A percentile compares a stretch with the other conserved stretches of the same genome.
These are phyloP conservation scores for Mrakiaceae sp. DNA, from an alignment of 1,284 basidiomycete species.

Conservation along the genomic window DNA sequence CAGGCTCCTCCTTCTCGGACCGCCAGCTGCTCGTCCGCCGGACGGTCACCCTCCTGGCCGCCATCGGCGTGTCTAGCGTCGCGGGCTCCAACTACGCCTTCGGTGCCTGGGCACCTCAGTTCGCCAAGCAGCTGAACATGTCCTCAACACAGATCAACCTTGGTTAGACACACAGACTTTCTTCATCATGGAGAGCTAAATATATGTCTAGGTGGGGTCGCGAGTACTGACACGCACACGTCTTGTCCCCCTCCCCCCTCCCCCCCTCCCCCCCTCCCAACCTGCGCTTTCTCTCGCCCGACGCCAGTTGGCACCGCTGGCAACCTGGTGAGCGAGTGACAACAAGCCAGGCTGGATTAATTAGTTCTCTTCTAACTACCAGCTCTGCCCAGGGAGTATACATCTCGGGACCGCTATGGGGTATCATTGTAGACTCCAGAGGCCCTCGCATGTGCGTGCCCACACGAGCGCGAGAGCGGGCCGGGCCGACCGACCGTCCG, in stretches of 20 bases:
- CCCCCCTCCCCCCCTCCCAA: too few species aligned
- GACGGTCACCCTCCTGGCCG: not conserved
- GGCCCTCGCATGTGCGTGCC: constrained; percentile 46
- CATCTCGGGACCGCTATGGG: constrained; percentile 45
- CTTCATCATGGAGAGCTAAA: constrained; percentile 17
- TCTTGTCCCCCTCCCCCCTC: too few species aligned
- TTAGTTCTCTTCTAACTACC: not conserved
- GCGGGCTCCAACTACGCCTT: constrained; percentile 13
- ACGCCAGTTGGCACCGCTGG: constrained; percentile 35
- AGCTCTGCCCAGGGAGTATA: constrained; percentile 8
- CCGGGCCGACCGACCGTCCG: not conserved
- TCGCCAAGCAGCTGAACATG: constrained; percentile 55
- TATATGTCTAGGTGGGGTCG: not conserved
- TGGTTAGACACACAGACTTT: constrained; percentile 29
- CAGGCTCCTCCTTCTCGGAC: too few species aligned
- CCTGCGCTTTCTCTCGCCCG: not conserved
- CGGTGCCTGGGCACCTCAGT: constrained; percentile 65
- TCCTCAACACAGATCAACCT: constrained; percentile 66
- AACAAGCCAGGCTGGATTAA: constrained; percentile 23
- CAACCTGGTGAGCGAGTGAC: constrained; percentile 40
- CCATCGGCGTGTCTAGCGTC: not conserved
- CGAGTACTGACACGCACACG: constrained; percentile 12
- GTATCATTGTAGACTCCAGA: constrained; percentile 50
- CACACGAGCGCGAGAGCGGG: not conserved
- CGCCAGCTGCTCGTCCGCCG: not conserved